phyloP scores from a whole-genome alignment of 495 filamentous ascomycete genomes.

The Podospora appendiculata region DNA sequence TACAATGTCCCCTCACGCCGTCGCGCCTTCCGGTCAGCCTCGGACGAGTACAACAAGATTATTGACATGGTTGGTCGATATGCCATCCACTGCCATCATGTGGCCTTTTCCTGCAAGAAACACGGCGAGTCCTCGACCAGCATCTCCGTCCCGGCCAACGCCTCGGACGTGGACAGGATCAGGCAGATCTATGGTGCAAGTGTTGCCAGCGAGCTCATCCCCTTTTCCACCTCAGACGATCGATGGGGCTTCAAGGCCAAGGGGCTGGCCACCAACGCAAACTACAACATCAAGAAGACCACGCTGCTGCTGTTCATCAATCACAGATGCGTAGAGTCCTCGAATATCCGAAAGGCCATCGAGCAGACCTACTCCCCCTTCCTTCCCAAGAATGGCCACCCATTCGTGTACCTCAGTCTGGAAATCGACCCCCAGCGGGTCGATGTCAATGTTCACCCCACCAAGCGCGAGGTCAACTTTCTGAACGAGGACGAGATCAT shows the following conservation, averaged over 20 bases:
- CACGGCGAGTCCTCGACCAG: conserved; percentile 79
- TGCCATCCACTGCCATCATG: conserved; percentile 85
- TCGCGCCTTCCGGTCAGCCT: conserved; percentile 81
- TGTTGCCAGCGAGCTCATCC: conserved; percentile 84
- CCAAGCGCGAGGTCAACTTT: conserved; percentile 97
- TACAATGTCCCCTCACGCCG: conserved; percentile 90
- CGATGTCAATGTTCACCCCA: conserved; percentile 97
- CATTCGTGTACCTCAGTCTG: conserved; percentile 86
- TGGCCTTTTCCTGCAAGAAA: conserved; percentile 95
- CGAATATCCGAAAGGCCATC: conserved; percentile 77
- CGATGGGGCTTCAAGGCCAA: conserved; percentile 77
- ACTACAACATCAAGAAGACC: conserved; percentile 90
- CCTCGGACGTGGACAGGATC: conserved; percentile 72
- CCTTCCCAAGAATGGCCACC: conserved; percentile 90
- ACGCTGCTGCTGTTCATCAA: conserved; percentile 93
- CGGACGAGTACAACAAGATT: conserved; percentile 97
- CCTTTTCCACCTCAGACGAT: conserved; percentile 63
- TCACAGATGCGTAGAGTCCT: conserved; percentile 91
- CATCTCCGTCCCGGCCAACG: conserved; percentile 65
- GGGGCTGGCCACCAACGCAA: conserved; percentile 85
- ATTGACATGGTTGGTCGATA: conserved; percentile 91
- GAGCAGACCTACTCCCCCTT: conserved; percentile 89
- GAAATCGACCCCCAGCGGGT: conserved; percentile 91
- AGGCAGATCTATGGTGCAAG: conserved; percentile 80
- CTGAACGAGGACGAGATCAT: conserved; percentile 97